These are phyloP conservation scores for Tuber brumale DNA, from an alignment of 495 filamentous ascomycete species.

Conservation along the genomic window DNA sequence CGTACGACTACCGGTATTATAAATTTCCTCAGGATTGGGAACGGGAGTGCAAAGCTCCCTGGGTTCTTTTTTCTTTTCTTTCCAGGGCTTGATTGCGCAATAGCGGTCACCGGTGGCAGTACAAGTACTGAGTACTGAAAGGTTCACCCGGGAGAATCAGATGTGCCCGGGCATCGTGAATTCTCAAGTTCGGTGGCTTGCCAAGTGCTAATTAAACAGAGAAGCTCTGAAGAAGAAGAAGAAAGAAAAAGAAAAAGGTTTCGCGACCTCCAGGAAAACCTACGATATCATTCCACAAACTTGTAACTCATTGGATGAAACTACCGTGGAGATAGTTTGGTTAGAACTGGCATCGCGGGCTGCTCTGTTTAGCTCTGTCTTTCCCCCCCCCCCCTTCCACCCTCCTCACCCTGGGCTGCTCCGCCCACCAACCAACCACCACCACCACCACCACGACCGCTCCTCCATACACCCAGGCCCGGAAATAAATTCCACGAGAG, in stretches of 20 bases:
- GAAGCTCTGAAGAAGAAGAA: neutral
- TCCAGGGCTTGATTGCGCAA: neutral
- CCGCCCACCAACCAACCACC: neutral
- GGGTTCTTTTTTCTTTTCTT: neutral
- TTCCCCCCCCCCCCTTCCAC: neutral
- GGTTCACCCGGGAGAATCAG: neutral
- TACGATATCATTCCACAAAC: neutral
- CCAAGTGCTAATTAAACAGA: slow-evolving; percentile 4
- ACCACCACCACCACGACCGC: neutral
- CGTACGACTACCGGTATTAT: neutral
- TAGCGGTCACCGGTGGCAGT: neutral
- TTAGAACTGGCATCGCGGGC: neutral
- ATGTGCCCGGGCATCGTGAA: neutral
- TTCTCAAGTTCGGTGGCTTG: neutral
- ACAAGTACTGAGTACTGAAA: neutral
- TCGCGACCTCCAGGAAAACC: neutral
- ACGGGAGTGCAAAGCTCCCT: neutral
- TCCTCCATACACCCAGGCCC: neutral
- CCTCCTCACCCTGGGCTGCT: neutral
- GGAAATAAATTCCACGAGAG: slow-evolving; percentile 1
- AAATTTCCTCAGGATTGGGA: neutral
- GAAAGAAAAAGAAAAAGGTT: neutral
- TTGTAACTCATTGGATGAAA: neutral
- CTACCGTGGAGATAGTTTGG: neutral
- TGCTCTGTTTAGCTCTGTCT: neutral